Evolutionary conservation across 2,329 filamentous ascomycete genomes (phyloP).

Genomic region (Niveomyces coronatus): DNA sequence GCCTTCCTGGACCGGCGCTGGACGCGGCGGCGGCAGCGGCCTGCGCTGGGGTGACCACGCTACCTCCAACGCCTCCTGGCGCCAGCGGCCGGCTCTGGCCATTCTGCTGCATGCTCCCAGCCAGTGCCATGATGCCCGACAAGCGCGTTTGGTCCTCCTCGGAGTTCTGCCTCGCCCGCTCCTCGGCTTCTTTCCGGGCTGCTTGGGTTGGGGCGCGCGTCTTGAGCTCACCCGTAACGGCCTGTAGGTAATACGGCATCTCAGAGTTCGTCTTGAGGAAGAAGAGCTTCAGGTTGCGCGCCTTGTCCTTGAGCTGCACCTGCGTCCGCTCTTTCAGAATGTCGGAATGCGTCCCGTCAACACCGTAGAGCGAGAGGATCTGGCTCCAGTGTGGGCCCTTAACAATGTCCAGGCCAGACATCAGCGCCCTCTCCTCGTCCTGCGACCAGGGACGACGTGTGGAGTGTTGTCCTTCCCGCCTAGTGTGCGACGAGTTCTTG

Average conservation of each 20-base stretch:
- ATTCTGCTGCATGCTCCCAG: slow-evolving; percentile 39
- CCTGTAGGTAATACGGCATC: slow-evolving; percentile 78
- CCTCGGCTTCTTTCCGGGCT: slow-evolving; percentile 58
- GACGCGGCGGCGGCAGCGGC: slow-evolving; percentile 21
- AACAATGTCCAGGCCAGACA: slow-evolving; percentile 79
- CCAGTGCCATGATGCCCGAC: slow-evolving; percentile 49
- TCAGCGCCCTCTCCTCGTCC: slow-evolving; percentile 81
- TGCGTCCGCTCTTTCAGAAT: slow-evolving; percentile 83
- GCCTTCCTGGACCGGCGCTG: slow-evolving; percentile 13
- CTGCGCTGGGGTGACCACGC: slow-evolving; percentile 25
- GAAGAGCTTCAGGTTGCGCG: slow-evolving; percentile 79
- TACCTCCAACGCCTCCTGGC: slow-evolving; percentile 17
- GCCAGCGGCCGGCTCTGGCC: slow-evolving; percentile 19
- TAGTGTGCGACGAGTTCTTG: slow-evolving; percentile 43
- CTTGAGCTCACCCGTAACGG: slow-evolving; percentile 82
- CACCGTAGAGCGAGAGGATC: slow-evolving; percentile 73
- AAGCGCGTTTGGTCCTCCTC: slow-evolving; percentile 50
- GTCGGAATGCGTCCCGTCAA: slow-evolving; percentile 68
- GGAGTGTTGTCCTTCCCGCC: slow-evolving; percentile 47
- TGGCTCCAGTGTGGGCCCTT: slow-evolving; percentile 91
- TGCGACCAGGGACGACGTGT: slow-evolving; percentile 75
- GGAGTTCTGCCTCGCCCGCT: slow-evolving; percentile 46
- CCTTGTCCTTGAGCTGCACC: slow-evolving; percentile 88
- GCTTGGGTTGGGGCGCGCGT: slow-evolving; percentile 69
- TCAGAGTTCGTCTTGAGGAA: slow-evolving; percentile 88